A percentile compares a stretch with the other conserved stretches of the same genome.
Conservation (phyloP, 2,329 filamentous ascomycete species). For the Macroventuria anomochaeta region DNA sequence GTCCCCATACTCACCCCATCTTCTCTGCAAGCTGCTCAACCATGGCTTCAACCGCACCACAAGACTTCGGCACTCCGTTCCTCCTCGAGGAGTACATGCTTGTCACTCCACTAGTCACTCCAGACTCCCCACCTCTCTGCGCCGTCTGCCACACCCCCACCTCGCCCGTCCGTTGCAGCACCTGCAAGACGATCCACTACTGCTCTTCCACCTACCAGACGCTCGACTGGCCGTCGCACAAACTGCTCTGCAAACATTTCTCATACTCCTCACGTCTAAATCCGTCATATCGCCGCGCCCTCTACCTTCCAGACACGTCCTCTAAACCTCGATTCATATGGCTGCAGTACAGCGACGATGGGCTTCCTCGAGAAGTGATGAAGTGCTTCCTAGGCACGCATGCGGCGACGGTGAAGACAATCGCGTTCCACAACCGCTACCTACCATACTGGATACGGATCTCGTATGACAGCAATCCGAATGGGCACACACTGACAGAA, state of each 20-base stretch:
- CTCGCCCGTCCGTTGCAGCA: slow-evolving; percentile 12
- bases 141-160: slow-evolving; percentile 10
- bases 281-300: not conserved
- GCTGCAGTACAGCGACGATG: slow-evolving; percentile 5
- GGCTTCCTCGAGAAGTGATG: not conserved
- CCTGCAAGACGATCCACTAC: slow-evolving; percentile 20
- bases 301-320: slow-evolving; percentile 4
- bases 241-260: slow-evolving; percentile 15
- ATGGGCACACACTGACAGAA: not conserved
- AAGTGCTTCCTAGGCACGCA: slow-evolving; percentile 7
- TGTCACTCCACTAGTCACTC: not conserved
- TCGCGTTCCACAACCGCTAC: slow-evolving; percentile 19
- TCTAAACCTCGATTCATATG: slow-evolving; percentile 7
- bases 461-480: slow-evolving; percentile 19
- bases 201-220: slow-evolving; percentile 15
- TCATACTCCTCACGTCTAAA: not conserved
- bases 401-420: slow-evolving; percentile 9
- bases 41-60: not conserved
- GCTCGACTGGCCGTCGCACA: slow-evolving; percentile 18
- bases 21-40: not conserved
- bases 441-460: slow-evolving; percentile 19
- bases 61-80: slow-evolving; percentile 18
- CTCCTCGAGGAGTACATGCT: slow-evolving; percentile 17
- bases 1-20: no score
- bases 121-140: slow-evolving; percentile 6